These are phyloP conservation scores for Gamarada debralockiae DNA, from an alignment of 495 filamentous ascomycete species.

Conservation along the genomic window DNA sequence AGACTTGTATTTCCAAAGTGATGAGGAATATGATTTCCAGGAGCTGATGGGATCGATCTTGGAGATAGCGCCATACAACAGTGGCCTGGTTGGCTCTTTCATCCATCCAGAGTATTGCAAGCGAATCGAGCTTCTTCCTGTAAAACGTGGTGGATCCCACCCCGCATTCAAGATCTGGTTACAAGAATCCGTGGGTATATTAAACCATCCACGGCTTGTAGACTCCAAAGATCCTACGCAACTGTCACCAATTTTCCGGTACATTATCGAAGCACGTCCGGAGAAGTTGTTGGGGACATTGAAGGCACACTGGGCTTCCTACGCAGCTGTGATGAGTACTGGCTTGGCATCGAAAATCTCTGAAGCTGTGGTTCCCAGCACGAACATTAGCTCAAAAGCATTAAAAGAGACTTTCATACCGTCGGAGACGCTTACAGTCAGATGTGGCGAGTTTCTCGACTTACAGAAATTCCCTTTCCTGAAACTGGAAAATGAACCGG, in stretches of 20 bases:
- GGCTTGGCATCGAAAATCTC: slow-evolving; percentile 5
- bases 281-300: slow-evolving; percentile 9
- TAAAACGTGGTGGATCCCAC: neutral
- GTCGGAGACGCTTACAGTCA: neutral
- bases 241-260: slow-evolving; percentile 5
- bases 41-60: neutral
- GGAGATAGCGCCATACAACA: neutral
- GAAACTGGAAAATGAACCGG: neutral
- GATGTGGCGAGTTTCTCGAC: slow-evolving; percentile 4
- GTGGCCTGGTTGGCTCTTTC: slow-evolving; percentile 6
- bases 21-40: slow-evolving; percentile 6
- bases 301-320: slow-evolving; percentile 10
- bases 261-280: slow-evolving; percentile 6
- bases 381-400: neutral
- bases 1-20: slow-evolving; percentile 9
- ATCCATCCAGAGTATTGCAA: slow-evolving; percentile 3
- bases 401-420: slow-evolving; percentile 7
- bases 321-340: slow-evolving; percentile 1
- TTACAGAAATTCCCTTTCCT: slow-evolving; percentile 8
- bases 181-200: slow-evolving; percentile 1
- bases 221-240: slow-evolving; percentile 6
- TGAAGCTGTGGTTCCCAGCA: neutral
- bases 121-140: neutral
- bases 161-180: slow-evolving; percentile 6
- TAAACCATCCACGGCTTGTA: slow-evolving; percentile 7